Evolutionary conservation across 83 land plant genomes (phyloP).

Genomic region (Picea abies): DNA sequence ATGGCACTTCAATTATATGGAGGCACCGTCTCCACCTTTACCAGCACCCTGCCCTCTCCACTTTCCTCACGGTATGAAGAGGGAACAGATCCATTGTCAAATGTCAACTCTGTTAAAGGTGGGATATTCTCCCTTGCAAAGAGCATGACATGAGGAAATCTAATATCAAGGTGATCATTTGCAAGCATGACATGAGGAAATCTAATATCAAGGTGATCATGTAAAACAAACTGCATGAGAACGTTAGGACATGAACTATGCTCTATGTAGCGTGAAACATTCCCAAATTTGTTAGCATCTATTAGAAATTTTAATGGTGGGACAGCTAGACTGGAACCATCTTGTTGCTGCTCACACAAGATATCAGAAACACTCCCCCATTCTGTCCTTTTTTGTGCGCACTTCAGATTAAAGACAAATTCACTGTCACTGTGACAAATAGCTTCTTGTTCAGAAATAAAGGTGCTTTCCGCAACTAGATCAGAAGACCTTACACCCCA

Average conservation of each 20-base stretch:
- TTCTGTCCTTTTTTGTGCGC: constrained; percentile 44
- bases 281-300: constrained; percentile 78
- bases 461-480: constrained; percentile 72
- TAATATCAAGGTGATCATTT: constrained; percentile 50
- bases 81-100: constrained; percentile 51
- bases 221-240: constrained; percentile 79
- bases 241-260: constrained; percentile 83
- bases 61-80: too few relatives aligned
- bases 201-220: constrained; percentile 47
- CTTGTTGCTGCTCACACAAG: constrained; percentile 13
- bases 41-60: too few relatives aligned
- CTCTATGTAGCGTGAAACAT: constrained; percentile 91
- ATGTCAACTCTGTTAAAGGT: constrained; percentile 77
- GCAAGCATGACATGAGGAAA: too few relatives aligned
- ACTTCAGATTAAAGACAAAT: constrained; percentile 57
- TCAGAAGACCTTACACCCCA: constrained; percentile 96
- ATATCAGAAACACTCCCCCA: constrained; percentile 71
- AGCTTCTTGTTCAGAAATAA: constrained; percentile 66
- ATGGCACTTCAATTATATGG: too few relatives aligned
- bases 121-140: constrained; percentile 86
- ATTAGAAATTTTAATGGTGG: constrained; percentile 51
- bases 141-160: constrained; percentile 80
- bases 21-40: too few relatives aligned
- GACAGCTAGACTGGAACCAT: constrained; percentile 17
- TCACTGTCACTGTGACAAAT: constrained; percentile 22